phyloP scores from a whole-genome alignment of 2,329 filamentous ascomycete species.

The Magnaporthales sp. region DNA sequence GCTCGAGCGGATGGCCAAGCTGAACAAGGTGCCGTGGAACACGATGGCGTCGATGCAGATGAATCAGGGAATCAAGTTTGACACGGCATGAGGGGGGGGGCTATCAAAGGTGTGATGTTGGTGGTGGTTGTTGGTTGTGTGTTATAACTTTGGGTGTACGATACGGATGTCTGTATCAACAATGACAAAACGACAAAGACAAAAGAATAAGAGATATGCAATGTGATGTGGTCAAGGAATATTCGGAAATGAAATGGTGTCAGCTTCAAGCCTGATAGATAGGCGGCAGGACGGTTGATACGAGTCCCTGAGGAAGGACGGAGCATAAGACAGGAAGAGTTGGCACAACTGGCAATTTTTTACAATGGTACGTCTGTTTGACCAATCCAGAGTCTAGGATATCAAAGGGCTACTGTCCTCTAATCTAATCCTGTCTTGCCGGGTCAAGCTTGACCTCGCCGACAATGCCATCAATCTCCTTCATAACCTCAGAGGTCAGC shows the following conservation, averaged over 20 bases:
- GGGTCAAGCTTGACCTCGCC: slow-evolving; percentile 20
- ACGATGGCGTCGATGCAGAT: slow-evolving; percentile 4
- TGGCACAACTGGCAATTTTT: background rate
- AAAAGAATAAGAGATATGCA: background rate
- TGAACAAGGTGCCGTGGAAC: slow-evolving; percentile 42
- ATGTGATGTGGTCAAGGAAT: background rate
- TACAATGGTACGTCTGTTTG: background rate
- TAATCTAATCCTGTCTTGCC: slow-evolving; percentile 15
- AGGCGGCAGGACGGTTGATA: background rate
- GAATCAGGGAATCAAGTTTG: background rate
- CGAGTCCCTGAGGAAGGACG: background rate
- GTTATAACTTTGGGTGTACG: background rate
- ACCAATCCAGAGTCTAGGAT: background rate
- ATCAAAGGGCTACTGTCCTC: background rate
- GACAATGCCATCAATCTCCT: slow-evolving; percentile 38
- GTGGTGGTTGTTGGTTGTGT: background rate
- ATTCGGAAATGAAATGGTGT: background rate
- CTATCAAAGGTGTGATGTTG: background rate
- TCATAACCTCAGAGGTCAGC: slow-evolving; percentile 40
- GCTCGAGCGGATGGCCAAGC: slow-evolving; percentile 54
- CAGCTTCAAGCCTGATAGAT: background rate
- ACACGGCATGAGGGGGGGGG: too few relatives aligned
- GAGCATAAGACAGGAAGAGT: background rate
- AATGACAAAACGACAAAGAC: background rate
- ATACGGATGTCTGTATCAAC: background rate